Evolutionary conservation across 2,329 filamentous ascomycete species (phyloP).

Genomic region (Paracamarosporium sp.): DNA sequence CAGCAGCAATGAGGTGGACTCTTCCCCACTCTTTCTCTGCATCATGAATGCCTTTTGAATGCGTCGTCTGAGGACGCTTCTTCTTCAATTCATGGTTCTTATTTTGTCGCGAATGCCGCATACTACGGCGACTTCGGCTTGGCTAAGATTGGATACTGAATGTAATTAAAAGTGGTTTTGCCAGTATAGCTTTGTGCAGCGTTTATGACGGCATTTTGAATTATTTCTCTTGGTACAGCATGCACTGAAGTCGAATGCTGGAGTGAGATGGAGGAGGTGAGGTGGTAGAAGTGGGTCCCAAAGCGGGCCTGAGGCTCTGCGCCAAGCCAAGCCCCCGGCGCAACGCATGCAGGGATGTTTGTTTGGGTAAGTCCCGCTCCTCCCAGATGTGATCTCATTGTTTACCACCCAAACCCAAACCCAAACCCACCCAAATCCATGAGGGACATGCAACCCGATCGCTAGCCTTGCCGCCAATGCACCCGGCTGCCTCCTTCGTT

Average conservation of each 20-base stretch:
- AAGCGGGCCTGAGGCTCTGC: neutral
- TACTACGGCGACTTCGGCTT: too few species aligned
- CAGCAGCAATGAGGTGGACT: too few species aligned
- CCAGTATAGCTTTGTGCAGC: too few species aligned
- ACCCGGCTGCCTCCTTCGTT: constrained; percentile 37
- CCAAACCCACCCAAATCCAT: neutral
- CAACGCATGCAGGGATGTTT: neutral
- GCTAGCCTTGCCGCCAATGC: constrained; percentile 45
- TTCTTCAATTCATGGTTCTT: too few species aligned
- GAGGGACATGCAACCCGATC: constrained; percentile 36
- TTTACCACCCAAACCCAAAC: neutral
- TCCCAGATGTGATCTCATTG: neutral
- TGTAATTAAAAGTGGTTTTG: too few species aligned
- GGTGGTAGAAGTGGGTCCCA: neutral
- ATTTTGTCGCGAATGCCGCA: too few species aligned
- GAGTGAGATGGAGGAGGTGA: neutral
- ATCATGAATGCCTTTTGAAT: too few species aligned
- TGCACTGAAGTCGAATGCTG: too few species aligned
- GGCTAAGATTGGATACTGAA: too few species aligned
- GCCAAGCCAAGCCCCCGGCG: neutral
- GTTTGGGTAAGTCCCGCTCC: neutral
- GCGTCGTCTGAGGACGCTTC: too few species aligned
- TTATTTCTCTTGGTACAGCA: neutral
- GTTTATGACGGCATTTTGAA: neutral
- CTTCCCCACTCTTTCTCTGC: too few species aligned